Percentiles rank a stretch among this genome's conserved stretches.
phyloP scores from a whole-genome alignment of 83 land plant genomes.

The Isoetes engelmannii region DNA sequence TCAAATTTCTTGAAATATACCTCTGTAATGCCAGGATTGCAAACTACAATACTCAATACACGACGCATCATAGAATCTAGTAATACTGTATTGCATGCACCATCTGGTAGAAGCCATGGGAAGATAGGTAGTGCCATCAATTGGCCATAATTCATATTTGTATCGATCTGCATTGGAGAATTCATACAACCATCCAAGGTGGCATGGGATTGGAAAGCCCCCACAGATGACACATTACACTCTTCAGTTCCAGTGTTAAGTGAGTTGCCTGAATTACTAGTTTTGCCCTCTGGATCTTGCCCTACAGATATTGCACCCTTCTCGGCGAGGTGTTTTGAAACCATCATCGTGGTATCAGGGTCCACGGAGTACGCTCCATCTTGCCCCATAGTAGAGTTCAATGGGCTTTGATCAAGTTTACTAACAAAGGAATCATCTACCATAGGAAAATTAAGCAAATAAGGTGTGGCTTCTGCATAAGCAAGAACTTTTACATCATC shows the following conservation, averaged over 20 bases:
- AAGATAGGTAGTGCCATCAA: constrained; percentile 43
- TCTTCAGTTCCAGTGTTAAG: not conserved
- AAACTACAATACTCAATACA: constrained; percentile 76
- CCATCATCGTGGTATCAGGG: not conserved
- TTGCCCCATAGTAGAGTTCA: not conserved
- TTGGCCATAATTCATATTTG: not conserved
- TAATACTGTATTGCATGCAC: constrained; percentile 44
- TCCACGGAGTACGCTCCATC: not conserved
- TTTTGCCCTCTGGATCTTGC: not conserved
- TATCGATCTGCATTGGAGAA: not conserved
- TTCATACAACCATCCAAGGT: not conserved
- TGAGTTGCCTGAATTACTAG: not conserved
- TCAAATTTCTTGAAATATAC: constrained; percentile 23
- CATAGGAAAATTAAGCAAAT: constrained; percentile 26
- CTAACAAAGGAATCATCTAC: not conserved
- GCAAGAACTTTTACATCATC: constrained; percentile 54
- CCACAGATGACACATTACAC: not conserved
- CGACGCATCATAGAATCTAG: constrained; percentile 57
- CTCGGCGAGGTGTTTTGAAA: not conserved
- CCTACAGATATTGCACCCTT: not conserved
- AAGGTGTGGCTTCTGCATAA: constrained; percentile 37
- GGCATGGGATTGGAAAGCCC: not conserved
- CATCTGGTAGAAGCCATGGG: constrained; percentile 91
- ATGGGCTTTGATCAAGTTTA: not conserved
- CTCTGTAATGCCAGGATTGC: constrained; percentile 90